Evolutionary conservation across 345 rosid species (phyloP), one percentile per base, ranked within the genome.

Genomic region (Clausena lansium): DNA sequence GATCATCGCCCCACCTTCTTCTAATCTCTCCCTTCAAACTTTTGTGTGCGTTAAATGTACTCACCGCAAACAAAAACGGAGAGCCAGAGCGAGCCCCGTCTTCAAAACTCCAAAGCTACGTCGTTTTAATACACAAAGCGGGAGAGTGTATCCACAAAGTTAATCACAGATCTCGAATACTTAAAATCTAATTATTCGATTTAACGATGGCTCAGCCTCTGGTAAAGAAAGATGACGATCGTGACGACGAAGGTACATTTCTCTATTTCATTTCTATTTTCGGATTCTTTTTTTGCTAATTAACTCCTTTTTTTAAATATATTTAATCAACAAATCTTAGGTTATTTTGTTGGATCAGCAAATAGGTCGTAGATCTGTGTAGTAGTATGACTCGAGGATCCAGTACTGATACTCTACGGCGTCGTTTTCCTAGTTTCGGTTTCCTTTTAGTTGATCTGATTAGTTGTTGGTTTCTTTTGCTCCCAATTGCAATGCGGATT

Each of bases 221-320:
- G 75, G 88, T 91, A 78, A 97, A 97, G 92, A 97, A 97, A 81
- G 98, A 97, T 80, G 99, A 97, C 74, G 99, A 97, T 85, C 96
- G 87, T 77, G 99, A 97, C 85, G 99, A 97, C 70, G 99, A 97
- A 89, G 91, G 99, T 97, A 74, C 50, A 55, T 39, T 72, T 30
- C 33, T 50, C 77, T 68, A 17, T 75, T 50, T 79, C 59, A 20
- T 61, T 70, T 79, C 59, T 24, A 33, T 58, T 70, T 60, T 36
- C 54, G 52, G 39, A 77, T 81, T 68, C 63, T 25, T 24, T 19
- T 19, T 62, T 41, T 5, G 2, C 55, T 50, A 13, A 19, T 78
- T 36, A 59, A 41, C 35, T 55, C 54, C 27, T 27, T 10, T 20
- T 68, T 72, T 77, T 33, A 5, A 52, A 52, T 20, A 20, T 50